Base-by-base conservation (phyloP, 805 yeast genomes). In the Lipomyces spencermartinsiae region DNA sequence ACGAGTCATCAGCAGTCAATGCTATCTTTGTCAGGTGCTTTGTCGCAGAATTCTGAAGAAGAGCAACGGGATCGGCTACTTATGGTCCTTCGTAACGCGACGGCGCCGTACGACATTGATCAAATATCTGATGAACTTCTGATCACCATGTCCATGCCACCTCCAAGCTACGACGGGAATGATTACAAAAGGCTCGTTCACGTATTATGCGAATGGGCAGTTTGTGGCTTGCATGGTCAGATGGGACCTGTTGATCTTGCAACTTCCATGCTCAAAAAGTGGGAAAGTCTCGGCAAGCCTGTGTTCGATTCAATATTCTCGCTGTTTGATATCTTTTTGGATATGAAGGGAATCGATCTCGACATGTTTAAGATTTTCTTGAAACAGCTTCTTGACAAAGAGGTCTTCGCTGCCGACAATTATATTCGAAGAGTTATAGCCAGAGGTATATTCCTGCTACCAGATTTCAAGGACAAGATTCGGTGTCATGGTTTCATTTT, bases 371-470 rank as follows among this genome's bases (percentile, higher is more conserved):
- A 56, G 35, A 31, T 46, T 5, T 56, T 68, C 16, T 16, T 89
- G 19, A 81, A 83, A 63, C 88, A 86, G 75, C 76, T 88, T 2
- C 71, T 78, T 8, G 84, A 82, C 55, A 72, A 82, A 63, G 84
- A 83, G 58, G 76, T 89, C 31, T 82, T 90, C 31, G 78, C 85
- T 1, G 81, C 88, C 16, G 86, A 90, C 0, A 84, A 90, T 0
- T 94, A 94, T 74, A 82, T 93, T 66, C 81, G 98, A 74, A 86
- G 88, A 72, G 80, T 93, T 49, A 93, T 94, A 58, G 92, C 97
- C 9, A 88, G 95, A 0, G 99, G 98, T 4, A 82, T 92, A 0
- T 85, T 93, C 58, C 92, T 90, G 55, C 37, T 62, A 12, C 65
- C 69, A 8, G 64, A 51, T 8, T 34, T 59, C 59, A 51, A 58